Evolutionary conservation across 331 rosid species (phyloP).

Genomic region (Malus hybrid): DNA sequence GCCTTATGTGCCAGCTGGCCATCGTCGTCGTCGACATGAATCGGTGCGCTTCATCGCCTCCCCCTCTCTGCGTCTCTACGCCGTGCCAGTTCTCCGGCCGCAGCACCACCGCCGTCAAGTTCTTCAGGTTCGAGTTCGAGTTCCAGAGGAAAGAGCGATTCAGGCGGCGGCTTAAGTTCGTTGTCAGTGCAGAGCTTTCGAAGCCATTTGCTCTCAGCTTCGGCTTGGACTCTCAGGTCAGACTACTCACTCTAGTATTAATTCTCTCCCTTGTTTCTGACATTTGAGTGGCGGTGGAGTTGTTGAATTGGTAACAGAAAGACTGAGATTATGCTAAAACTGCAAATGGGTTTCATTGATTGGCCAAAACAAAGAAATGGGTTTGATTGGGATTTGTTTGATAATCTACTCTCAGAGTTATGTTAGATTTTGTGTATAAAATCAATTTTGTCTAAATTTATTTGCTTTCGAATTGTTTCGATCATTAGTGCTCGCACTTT

Average conservation of each 20-base stretch:
- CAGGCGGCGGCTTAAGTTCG: conserved; percentile 48
- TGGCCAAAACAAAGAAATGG: not conserved
- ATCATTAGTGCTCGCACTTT: not conserved
- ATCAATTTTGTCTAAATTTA: not conserved
- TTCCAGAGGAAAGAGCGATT: conserved; percentile 26
- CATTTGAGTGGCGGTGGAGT: not conserved
- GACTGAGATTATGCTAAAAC: not conserved
- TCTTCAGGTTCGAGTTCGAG: conserved; percentile 25
- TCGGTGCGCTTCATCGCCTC: conserved; percentile 13
- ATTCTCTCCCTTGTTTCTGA: not conserved
- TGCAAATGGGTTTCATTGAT: not conserved
- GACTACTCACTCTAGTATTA: not conserved
- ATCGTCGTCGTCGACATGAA: conserved; percentile 50
- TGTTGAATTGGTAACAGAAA: not conserved
- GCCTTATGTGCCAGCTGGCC: conserved; percentile 51
- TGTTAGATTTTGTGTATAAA: not conserved
- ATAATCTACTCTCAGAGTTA: not conserved
- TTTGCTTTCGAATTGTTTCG: not conserved
- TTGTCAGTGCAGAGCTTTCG: conserved; percentile 61
- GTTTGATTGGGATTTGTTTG: not conserved
- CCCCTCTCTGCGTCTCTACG: conserved; percentile 29
- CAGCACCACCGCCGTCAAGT: conserved; percentile 5
- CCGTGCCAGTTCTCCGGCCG: conserved; percentile 25
- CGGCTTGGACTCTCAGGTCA: conserved; percentile 65
- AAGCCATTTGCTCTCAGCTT: conserved; percentile 38